Percentiles rank a stretch among this genome's conserved stretches.
phyloP scores from a whole-genome alignment of 225 moss, liverwort and hornwort genomes.

The Polytrichum commune region DNA sequence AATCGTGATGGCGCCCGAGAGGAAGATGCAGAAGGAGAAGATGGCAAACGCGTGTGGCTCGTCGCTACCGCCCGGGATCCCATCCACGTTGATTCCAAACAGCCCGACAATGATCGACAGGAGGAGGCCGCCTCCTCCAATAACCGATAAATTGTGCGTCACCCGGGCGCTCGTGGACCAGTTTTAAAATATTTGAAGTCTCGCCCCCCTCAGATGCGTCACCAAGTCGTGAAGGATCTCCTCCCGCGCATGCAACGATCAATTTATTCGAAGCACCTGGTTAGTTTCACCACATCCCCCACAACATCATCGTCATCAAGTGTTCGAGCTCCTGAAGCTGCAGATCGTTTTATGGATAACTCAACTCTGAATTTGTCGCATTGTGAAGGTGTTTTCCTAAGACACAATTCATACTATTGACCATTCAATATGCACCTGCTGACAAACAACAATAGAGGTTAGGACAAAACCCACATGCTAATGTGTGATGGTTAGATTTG shows the following conservation, averaged over 20 bases:
- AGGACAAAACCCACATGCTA: too few relatives aligned
- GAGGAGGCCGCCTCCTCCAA: slow-evolving; percentile 68
- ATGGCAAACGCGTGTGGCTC: slow-evolving; percentile 38
- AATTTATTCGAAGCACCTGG: slow-evolving; percentile 74
- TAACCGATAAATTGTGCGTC: slow-evolving; percentile 67
- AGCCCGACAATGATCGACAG: slow-evolving; percentile 67
- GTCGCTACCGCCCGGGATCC: slow-evolving; percentile 55
- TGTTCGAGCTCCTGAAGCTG: too few relatives aligned
- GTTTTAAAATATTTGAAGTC: slow-evolving; percentile 27
- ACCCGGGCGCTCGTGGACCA: slow-evolving; percentile 51
- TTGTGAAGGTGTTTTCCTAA: too few relatives aligned
- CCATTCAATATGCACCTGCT: too few relatives aligned
- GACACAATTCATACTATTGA: too few relatives aligned
- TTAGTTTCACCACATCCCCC: background rate
- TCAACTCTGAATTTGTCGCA: too few relatives aligned
- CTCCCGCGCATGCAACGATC: slow-evolving; percentile 72
- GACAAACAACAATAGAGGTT: too few relatives aligned
- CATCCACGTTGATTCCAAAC: slow-evolving; percentile 76
- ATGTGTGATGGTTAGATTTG: too few relatives aligned
- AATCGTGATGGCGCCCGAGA: slow-evolving; percentile 38
- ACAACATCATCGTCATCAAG: too few relatives aligned
- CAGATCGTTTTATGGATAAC: too few relatives aligned
- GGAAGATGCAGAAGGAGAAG: slow-evolving; percentile 32
- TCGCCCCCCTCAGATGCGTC: slow-evolving; percentile 53
- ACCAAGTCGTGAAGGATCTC: slow-evolving; percentile 73